Evolutionary conservation across 2,329 filamentous ascomycete species (phyloP).

Genomic region (Lanzia echinophila): DNA sequence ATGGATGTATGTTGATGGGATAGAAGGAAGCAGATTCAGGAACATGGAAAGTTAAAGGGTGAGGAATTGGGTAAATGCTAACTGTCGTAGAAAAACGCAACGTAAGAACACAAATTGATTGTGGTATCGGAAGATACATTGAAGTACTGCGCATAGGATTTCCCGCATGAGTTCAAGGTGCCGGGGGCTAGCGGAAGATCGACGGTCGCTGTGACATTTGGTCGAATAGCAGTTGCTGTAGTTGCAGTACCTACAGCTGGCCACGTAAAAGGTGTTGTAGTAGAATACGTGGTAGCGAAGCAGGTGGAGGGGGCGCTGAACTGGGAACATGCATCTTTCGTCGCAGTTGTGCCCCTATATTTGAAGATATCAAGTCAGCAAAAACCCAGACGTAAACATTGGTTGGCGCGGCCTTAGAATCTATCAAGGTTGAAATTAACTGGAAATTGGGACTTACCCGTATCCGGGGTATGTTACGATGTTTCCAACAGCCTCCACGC

Average conservation of each 20-base stretch:
- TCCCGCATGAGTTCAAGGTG: not conserved
- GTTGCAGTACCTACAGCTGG: too few relatives aligned
- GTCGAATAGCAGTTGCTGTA: too few relatives aligned
- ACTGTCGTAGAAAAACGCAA: not conserved
- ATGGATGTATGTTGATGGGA: too few relatives aligned
- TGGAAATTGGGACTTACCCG: too few relatives aligned
- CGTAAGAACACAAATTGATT: not conserved
- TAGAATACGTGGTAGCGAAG: not conserved
- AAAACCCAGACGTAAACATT: too few relatives aligned
- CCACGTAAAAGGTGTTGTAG: not conserved
- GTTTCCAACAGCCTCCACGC: too few relatives aligned
- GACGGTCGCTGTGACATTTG: not conserved
- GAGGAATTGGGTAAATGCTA: not conserved
- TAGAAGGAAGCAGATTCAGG: not conserved
- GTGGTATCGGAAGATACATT: not conserved
- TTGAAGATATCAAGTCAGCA: too few relatives aligned
- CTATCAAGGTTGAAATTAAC: too few relatives aligned
- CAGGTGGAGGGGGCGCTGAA: not conserved
- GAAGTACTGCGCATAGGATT: not conserved
- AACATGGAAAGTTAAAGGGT: too few relatives aligned
- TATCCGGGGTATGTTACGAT: too few relatives aligned
- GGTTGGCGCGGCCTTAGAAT: too few relatives aligned
- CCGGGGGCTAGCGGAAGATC: not conserved
- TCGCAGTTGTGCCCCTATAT: not conserved
- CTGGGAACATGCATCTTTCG: not conserved